phyloP scores from a whole-genome alignment of 495 filamentous ascomycete species.

The Gamarada debralockiae region DNA sequence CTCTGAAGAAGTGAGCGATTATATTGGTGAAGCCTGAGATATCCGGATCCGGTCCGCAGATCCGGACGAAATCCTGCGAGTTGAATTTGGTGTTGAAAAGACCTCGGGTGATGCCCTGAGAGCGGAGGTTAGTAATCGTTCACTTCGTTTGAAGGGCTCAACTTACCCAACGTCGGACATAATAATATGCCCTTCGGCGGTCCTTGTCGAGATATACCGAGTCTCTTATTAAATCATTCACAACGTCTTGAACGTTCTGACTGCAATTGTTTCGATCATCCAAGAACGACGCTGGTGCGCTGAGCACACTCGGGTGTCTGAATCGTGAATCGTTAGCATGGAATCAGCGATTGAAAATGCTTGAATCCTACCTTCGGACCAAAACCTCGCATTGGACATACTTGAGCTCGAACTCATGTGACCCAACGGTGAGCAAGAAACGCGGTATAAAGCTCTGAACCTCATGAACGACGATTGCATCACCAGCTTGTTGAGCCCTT shows the following conservation, averaged over 20 bases:
- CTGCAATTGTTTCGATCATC: not conserved
- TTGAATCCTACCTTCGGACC: conserved; percentile 9
- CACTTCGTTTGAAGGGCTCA: no score
- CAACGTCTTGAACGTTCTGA: not conserved
- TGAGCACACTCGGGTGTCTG: not conserved
- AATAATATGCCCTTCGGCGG: conserved; percentile 1
- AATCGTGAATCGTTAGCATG: not conserved
- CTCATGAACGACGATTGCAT: conserved; percentile 3
- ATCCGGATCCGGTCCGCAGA: no score
- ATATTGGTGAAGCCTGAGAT: no score
- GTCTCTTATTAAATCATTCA: not conserved
- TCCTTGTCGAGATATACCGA: not conserved
- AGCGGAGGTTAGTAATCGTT: no score
- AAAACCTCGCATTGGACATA: conserved; percentile 10
- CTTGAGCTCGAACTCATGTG: conserved; percentile 5
- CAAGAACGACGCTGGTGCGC: not conserved
- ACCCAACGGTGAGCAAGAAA: conserved; percentile 7
- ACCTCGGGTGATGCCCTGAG: conserved; percentile 1
- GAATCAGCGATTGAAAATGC: not conserved
- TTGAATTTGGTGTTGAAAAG: no score
- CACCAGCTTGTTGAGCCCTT: not conserved
- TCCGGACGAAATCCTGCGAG: no score
- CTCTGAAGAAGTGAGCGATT: no score
- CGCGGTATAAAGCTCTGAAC: not conserved
- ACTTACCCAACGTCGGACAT: conserved; percentile 1